A percentile compares a stretch with the other conserved stretches of the same genome.
Evolutionary conservation across 2,329 filamentous ascomycete genomes (phyloP).

Genomic region (Rutstroemia sp.): DNA sequence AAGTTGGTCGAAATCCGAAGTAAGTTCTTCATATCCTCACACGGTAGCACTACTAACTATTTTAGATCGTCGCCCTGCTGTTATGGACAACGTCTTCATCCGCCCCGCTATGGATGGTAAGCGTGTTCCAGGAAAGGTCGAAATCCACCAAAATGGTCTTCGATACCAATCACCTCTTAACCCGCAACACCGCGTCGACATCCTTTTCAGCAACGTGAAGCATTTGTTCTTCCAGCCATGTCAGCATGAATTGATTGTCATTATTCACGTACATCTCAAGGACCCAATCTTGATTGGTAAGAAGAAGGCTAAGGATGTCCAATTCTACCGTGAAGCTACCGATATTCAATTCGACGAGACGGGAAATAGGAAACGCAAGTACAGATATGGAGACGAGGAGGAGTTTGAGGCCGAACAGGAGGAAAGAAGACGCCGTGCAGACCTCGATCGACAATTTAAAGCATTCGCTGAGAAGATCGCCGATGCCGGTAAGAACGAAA

Average conservation of each 20-base stretch:
- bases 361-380: slow-evolving; percentile 94
- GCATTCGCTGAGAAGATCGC: slow-evolving; percentile 96
- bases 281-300: slow-evolving; percentile 96
- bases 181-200: slow-evolving; percentile 77
- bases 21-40: slow-evolving; percentile 37
- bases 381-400: slow-evolving; percentile 95
- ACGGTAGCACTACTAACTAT: slow-evolving; percentile 1
- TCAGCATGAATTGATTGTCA: slow-evolving; percentile 90
- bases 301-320: slow-evolving; percentile 97
- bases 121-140: slow-evolving; percentile 88
- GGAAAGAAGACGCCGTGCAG: slow-evolving; percentile 82
- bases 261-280: slow-evolving; percentile 96
- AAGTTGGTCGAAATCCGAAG: slow-evolving; percentile 93
- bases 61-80: slow-evolving; percentile 78
- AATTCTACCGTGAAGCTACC: slow-evolving; percentile 96
- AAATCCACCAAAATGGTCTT: slow-evolving; percentile 98
- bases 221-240: slow-evolving; percentile 99
- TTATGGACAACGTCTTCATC: slow-evolving; percentile 91
- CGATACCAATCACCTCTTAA: slow-evolving; percentile 81
- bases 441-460: slow-evolving; percentile 93
- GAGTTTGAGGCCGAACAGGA: slow-evolving; percentile 99
- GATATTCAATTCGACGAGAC: slow-evolving; percentile 99
- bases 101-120: slow-evolving; percentile 95
- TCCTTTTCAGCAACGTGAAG: slow-evolving; percentile 97
- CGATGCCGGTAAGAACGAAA: slow-evolving; percentile 85